Conservation (phyloP, 495 filamentous ascomycete species). For the Annulohypoxylon maeteangense region DNA sequence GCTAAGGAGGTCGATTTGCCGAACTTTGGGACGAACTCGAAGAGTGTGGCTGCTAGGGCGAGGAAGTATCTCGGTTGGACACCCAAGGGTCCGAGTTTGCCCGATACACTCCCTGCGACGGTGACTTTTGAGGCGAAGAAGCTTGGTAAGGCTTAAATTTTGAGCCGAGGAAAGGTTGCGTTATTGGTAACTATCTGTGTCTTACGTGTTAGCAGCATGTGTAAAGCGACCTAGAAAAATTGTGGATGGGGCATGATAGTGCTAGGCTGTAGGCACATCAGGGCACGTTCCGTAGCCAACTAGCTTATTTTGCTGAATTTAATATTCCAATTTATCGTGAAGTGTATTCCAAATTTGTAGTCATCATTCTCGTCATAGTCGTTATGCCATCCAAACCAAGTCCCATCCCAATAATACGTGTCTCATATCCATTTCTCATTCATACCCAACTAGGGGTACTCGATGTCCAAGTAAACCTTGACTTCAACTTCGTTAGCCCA, state of each 20-base stretch:
- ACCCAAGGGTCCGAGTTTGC: conserved; percentile 59
- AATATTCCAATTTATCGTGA: background rate
- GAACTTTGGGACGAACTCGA: conserved; percentile 67
- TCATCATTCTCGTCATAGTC: conserved; percentile 23
- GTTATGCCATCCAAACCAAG: conserved; percentile 2
- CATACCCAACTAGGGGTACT: conserved; percentile 39
- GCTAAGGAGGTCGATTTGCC: conserved; percentile 50
- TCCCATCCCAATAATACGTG: background rate
- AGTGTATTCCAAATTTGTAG: background rate
- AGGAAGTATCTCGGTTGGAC: conserved; percentile 71
- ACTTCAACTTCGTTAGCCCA: conserved; percentile 89
- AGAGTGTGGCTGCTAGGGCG: conserved; percentile 64
- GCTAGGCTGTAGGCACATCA: background rate
- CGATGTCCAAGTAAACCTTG: conserved; percentile 66
- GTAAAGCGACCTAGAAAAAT: background rate
- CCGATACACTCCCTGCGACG: conserved; percentile 62
- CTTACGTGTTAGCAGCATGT: background rate
- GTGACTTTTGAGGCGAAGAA: conserved; percentile 62
- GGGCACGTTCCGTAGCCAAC: background rate
- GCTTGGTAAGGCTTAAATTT: conserved; percentile 44
- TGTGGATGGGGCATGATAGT: background rate
- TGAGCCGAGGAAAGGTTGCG: background rate
- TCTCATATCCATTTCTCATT: background rate
- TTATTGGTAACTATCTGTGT: background rate
- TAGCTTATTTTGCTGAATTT: background rate